Evolutionary conservation across 176 grass and related monocot genomes (phyloP), one percentile per base, ranked within the genome.

Genomic region (Carex scoparia): DNA sequence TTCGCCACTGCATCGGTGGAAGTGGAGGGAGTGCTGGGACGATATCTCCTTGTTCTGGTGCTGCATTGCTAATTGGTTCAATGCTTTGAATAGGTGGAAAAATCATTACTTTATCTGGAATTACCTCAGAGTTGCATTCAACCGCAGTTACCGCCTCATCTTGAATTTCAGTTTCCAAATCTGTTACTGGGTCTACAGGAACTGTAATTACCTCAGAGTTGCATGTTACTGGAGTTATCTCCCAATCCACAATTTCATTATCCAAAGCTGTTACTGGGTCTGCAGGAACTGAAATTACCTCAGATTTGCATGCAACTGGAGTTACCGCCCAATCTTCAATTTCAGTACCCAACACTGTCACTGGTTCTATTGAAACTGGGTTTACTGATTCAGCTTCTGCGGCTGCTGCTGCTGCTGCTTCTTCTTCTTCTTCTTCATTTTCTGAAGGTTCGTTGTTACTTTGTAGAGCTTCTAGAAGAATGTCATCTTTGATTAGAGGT

Each of bases 1-100:
- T 81, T 82, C 87, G 80, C 94, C 92, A 91, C 63, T 91, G 84
- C 81, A 91, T 72, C 3, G 89, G 90, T 5, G 90, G 90, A 87
- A 92, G 92, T 84, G 92, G 89, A 77, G 92, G 89, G 79, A 97
- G 87, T 2, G 82, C 84, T 7, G 87, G 84, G 10, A 54, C 66
- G 60, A 71, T 66, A 83, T 91, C 83, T 63, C 58, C 75, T 86
- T 77, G 69, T 88, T 88, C 60, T 62, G 68, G 85, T 33, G 57
- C 83, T 86, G 57, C 53, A 85, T 35, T 16, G 23, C 33, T 1
- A 5, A 30, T 79, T 79, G 53, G 53, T 78, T 12, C 51, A 79
- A 57, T 79, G 51, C 53, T 79, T 79, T 53, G 74, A 79, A 79
- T 58, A 58, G 13, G 28, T 58, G 28, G 49, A 16, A 13, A 58